Evolutionary conservation across 106 monocot species (phyloP).

Genomic region (Dioscorea zingiberensis): DNA sequence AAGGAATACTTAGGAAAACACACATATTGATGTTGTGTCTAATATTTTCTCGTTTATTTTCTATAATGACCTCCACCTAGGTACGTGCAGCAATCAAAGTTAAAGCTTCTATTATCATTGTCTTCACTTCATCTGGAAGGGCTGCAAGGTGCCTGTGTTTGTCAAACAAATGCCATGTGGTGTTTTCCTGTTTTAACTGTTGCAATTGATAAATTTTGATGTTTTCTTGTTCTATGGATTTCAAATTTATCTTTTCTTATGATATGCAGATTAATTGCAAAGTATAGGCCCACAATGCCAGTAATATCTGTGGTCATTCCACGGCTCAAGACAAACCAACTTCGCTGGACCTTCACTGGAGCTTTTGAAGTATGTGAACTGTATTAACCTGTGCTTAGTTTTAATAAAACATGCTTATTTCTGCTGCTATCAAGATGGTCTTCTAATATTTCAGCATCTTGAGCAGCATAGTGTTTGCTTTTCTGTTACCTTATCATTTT

Average conservation of each 20-base stretch:
- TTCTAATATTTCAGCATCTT: not conserved
- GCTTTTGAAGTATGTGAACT: slow-evolving; percentile 63
- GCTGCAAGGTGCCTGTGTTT: slow-evolving; percentile 60
- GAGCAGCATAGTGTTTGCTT: not conserved
- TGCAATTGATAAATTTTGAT: too few relatives aligned
- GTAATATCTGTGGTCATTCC: slow-evolving; percentile 94
- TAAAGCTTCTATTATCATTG: slow-evolving; percentile 78
- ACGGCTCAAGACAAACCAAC: slow-evolving; percentile 92
- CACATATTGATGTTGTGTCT: not conserved
- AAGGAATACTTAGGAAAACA: too few relatives aligned
- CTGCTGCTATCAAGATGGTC: too few relatives aligned
- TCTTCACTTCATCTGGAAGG: slow-evolving; percentile 85
- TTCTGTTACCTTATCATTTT: not conserved
- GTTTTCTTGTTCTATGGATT: too few relatives aligned
- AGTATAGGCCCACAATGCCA: slow-evolving; percentile 96
- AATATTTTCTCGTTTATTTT: not conserved
- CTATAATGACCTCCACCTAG: slow-evolving; percentile 18
- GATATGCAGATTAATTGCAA: slow-evolving; percentile 76
- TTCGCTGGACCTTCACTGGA: slow-evolving; percentile 84
- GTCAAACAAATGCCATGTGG: not conserved
- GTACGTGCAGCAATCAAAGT: slow-evolving; percentile 90
- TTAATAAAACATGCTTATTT: too few relatives aligned
- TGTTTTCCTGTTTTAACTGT: too few relatives aligned
- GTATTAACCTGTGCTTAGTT: too few relatives aligned
- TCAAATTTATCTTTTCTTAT: too few relatives aligned